A percentile compares a stretch with the other conserved stretches of the same genome.
phyloP scores from a whole-genome alignment of 495 filamentous ascomycete genomes.

The Penicillium daleae region DNA sequence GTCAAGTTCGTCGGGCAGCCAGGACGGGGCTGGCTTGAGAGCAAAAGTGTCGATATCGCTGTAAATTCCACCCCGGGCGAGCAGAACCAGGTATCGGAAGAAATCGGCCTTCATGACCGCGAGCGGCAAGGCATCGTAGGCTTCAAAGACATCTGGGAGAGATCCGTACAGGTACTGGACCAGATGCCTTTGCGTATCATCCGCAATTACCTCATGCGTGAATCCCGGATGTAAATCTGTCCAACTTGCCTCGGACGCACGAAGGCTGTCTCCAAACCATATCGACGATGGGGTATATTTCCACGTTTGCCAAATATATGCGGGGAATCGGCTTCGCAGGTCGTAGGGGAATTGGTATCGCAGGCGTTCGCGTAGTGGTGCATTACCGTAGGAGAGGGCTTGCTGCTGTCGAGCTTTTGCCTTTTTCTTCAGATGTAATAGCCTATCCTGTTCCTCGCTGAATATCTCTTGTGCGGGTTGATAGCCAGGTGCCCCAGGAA shows the following conservation, averaged over 20 bases:
- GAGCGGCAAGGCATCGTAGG: conserved; percentile 81
- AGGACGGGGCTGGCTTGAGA: conserved; percentile 78
- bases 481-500: conserved; percentile 34
- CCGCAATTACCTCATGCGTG: conserved; percentile 95
- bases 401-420: conserved; percentile 32
- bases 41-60: conserved; percentile 94
- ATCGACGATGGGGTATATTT: conserved; percentile 83
- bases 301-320: conserved; percentile 99
- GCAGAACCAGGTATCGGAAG: conserved; percentile 93
- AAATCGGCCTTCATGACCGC: conserved; percentile 96
- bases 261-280: conserved; percentile 74
- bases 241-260: conserved; percentile 88
- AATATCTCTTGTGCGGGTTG: conserved; percentile 28
- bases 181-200: conserved; percentile 78
- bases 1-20: conserved; percentile 81
- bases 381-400: conserved; percentile 40
- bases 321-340: conserved; percentile 83
- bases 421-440: conserved; percentile 19
- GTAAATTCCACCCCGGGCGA: conserved; percentile 94
- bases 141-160: conserved; percentile 89
- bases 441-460: conserved; percentile 24
- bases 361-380: conserved; percentile 78
- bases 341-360: conserved; percentile 95
- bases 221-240: conserved; percentile 87
- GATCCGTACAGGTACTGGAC: conserved; percentile 84